Percentiles rank a stretch among this genome's conserved stretches.
Evolutionary conservation across 179 eudicot species (phyloP).

Genomic region (Corrigiola litoralis): DNA sequence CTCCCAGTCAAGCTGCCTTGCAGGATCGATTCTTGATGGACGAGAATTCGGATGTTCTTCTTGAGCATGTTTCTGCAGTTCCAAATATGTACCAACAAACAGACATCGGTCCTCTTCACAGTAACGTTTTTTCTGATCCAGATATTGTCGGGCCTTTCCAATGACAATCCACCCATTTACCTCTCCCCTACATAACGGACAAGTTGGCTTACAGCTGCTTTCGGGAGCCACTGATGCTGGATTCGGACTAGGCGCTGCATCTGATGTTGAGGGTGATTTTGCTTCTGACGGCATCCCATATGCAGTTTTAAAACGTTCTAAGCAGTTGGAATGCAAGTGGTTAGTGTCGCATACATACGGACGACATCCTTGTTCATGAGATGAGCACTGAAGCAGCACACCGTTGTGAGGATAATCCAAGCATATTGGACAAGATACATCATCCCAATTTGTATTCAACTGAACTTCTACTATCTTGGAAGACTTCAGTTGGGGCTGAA

Average conservation of each 20-base stretch:
- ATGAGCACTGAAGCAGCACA: conserved; percentile 88
- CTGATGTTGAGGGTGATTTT: conserved; percentile 35
- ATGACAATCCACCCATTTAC: conserved; percentile 75
- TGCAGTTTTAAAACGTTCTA: conserved; percentile 79
- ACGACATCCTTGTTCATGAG: conserved; percentile 79
- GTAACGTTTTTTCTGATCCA: conserved; percentile 64
- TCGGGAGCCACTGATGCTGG: conserved; percentile 25
- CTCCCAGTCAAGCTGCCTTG: conserved; percentile 92
- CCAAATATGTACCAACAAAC: conserved; percentile 65
- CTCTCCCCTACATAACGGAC: conserved; percentile 96
- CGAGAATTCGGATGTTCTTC: conserved; percentile 74
- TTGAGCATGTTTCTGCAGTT: conserved; percentile 79
- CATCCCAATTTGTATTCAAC: conserved; percentile 61
- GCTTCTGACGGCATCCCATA: conserved; percentile 50
- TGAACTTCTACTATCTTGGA: conserved; percentile 38
- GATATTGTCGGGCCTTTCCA: conserved; percentile 52
- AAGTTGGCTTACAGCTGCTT: conserved; percentile 49
- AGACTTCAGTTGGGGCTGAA: conserved; percentile 25
- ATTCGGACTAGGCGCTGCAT: conserved; percentile 21
- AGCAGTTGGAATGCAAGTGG: conserved; percentile 90
- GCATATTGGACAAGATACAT: conserved; percentile 83
- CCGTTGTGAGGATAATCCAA: conserved; percentile 88
- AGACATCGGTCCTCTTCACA: conserved; percentile 73
- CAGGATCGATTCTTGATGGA: conserved; percentile 87
- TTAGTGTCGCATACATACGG: conserved; percentile 88